Evolutionary conservation across 768 basidiomycete species (phyloP).

Genomic region (Lactarius deliciosus): DNA sequence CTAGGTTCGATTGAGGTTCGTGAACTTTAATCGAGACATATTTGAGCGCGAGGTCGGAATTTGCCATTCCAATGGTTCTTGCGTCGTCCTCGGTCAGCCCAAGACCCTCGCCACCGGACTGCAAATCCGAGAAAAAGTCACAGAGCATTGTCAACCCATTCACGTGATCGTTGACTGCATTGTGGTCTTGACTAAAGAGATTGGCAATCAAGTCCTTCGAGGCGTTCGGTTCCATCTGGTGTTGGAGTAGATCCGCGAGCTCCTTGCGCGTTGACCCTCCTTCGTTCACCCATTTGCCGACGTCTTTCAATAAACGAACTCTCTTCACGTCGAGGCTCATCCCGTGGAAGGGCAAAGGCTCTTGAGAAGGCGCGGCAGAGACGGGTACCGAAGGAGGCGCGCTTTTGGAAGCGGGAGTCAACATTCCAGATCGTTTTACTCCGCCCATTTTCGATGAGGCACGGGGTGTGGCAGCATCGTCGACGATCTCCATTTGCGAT

Average conservation of each 20-base stretch:
- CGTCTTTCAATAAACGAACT: slow-evolving; percentile 69
- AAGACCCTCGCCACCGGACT: slow-evolving; percentile 54
- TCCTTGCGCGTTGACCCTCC: slow-evolving; percentile 82
- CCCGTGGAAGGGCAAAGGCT: slow-evolving; percentile 44
- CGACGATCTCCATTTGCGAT: slow-evolving; percentile 41
- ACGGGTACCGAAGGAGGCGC: slow-evolving; percentile 36
- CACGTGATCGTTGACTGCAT: slow-evolving; percentile 89
- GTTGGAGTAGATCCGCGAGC: slow-evolving; percentile 78
- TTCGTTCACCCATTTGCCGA: slow-evolving; percentile 82
- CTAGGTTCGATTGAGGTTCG: slow-evolving; percentile 87
- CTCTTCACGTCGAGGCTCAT: slow-evolving; percentile 64
- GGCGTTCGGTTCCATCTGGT: slow-evolving; percentile 86
- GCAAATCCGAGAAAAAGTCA: slow-evolving; percentile 68
- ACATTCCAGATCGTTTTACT: slow-evolving; percentile 44
- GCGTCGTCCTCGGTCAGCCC: slow-evolving; percentile 48
- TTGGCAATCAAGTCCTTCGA: slow-evolving; percentile 72
- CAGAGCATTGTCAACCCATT: slow-evolving; percentile 70
- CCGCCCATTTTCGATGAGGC: slow-evolving; percentile 35
- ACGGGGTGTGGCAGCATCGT: slow-evolving; percentile 36
- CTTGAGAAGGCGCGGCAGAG: slow-evolving; percentile 37
- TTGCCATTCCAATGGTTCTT: slow-evolving; percentile 71
- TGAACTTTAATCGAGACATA: slow-evolving; percentile 89
- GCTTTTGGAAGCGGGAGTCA: slow-evolving; percentile 35
- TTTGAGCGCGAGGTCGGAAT: slow-evolving; percentile 89
- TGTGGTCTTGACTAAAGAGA: slow-evolving; percentile 95